Percentiles rank a stretch among this genome's conserved stretches.
Evolutionary conservation across 2,329 filamentous ascomycete species (phyloP).

Genomic region (Penicillium capsulatum): DNA sequence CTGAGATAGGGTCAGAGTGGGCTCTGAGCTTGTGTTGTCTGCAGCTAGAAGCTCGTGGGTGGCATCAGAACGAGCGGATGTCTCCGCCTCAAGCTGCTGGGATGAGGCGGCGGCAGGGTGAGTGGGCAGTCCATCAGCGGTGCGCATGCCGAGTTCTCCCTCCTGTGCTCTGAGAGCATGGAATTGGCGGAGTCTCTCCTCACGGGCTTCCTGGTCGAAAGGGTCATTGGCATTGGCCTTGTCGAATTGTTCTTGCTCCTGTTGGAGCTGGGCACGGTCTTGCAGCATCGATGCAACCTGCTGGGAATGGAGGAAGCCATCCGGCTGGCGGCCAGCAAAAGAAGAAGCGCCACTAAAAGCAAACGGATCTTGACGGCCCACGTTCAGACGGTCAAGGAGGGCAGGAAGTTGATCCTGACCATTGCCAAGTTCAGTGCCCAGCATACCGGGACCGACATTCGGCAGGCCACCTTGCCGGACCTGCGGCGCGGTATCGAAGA

Average conservation of each 20-base stretch:
- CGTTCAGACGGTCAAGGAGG: constrained; percentile 62
- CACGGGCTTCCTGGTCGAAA: constrained; percentile 50
- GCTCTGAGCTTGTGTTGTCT: constrained; percentile 33
- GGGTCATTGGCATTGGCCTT: constrained; percentile 41
- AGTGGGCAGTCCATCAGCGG: constrained; percentile 40
- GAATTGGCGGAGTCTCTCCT: constrained; percentile 77
- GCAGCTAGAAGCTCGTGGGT: constrained; percentile 21
- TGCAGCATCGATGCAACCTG: constrained; percentile 59
- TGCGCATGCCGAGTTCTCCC: constrained; percentile 48
- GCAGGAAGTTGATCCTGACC: constrained; percentile 68
- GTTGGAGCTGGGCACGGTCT: constrained; percentile 57
- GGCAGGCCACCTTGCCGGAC: constrained; percentile 44
- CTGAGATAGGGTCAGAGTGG: constrained; percentile 69
- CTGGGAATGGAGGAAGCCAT: constrained; percentile 49
- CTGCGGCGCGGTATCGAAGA: constrained; percentile 58
- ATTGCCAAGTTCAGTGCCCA: constrained; percentile 49
- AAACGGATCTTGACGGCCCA: constrained; percentile 50
- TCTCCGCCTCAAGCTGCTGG: constrained; percentile 26
- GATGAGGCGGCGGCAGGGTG: constrained; percentile 34
- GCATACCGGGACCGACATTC: constrained; percentile 36
- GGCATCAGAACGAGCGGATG: constrained; percentile 15
- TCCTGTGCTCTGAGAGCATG: constrained; percentile 70
- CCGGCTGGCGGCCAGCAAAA: constrained; percentile 44
- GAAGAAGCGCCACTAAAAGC: constrained; percentile 48
- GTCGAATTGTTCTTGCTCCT: constrained; percentile 57